Evolutionary conservation across 2,329 filamentous ascomycete species (phyloP), one percentile per base, ranked within the genome.

Genomic region (Arthrobotrys conoides): DNA sequence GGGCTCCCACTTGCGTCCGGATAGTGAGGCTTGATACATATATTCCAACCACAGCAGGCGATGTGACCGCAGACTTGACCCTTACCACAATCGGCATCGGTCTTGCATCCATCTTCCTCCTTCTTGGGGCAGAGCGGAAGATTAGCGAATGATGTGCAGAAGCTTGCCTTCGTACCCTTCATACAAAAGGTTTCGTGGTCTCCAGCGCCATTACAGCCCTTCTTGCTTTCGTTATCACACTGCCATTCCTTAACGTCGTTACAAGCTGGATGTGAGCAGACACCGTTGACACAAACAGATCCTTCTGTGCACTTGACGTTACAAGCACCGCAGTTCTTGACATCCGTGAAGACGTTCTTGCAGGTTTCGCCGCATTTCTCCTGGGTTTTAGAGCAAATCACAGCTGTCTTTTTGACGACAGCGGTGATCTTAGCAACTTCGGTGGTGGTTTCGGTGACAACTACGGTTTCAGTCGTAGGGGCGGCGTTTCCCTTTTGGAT

Each of bases 401-500:
- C 51, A n/a, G 27, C 6, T 2, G n/a, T 3, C 48, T 71, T 66
- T 22, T 63, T 24, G 10, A 30, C 24, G 22, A 46, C 36, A 20
- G 57, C 48, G 9, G 66, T 71, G 14, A 63, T 16, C 2, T 24
- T 38, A 12, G 46, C 36, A 1, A 61, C 59, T 22, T 22, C 16
- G 3, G 53, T 51, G n/a, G 79, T 64, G 33, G 80, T 79, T 14
- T 80, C 77, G 46, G 76, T 81, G 49, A 81, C 76, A 9, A 76
- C 55, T 24, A 18, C 44, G 3, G 75, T 67, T 67, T 48, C 20
- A 38, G 70, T 55, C 16, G 38, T 18, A 12, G 48, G n/a, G 12
- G 71, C 64, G 41, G 71, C 44, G 1, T 44, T 27, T 24, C 20
- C 18, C 16, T 22, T 57, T 12, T 49, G 66, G 22, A 64, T 78